Evolutionary conservation across 257 asterid species (phyloP).

Genomic region (Datura wrightii): DNA sequence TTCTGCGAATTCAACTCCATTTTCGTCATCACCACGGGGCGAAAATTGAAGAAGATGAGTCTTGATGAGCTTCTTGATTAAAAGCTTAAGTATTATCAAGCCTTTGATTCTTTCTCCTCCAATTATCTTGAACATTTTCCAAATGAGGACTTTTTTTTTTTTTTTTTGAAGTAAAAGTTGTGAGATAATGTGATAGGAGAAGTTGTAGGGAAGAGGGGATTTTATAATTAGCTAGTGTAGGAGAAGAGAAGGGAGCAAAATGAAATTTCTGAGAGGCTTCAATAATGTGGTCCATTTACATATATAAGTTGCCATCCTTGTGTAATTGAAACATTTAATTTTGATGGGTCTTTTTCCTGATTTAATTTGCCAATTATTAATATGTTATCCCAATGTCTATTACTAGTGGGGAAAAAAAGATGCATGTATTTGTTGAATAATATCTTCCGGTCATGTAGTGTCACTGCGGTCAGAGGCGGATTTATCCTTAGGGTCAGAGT

Average conservation of each 20-base stretch:
- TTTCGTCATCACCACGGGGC: neutral
- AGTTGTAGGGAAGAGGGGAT: neutral
- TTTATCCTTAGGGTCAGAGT: too few relatives aligned
- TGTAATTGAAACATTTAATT: conserved; percentile 2
- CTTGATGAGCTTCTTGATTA: conserved; percentile 18
- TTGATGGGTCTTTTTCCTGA: neutral
- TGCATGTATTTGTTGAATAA: conserved; percentile 7
- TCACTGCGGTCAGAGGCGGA: neutral
- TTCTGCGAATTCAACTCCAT: neutral
- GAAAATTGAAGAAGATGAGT: conserved; percentile 23
- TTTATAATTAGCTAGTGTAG: neutral
- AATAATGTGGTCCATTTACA: neutral
- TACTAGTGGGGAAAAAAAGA: neutral
- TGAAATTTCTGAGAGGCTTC: conserved; percentile 18
- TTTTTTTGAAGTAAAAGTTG: neutral
- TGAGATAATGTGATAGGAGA: neutral
- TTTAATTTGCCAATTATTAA: neutral
- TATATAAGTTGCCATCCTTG: neutral
- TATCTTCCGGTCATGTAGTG: neutral
- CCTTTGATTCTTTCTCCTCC: conserved; percentile 12
- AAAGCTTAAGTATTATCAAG: neutral
- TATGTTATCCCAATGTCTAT: neutral
- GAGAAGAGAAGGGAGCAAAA: conserved; percentile 14
- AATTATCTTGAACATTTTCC: neutral
- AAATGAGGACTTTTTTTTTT: neutral